Conservation (phyloP, 805 yeast genomes). For the Pichia eremophila region DNA sequence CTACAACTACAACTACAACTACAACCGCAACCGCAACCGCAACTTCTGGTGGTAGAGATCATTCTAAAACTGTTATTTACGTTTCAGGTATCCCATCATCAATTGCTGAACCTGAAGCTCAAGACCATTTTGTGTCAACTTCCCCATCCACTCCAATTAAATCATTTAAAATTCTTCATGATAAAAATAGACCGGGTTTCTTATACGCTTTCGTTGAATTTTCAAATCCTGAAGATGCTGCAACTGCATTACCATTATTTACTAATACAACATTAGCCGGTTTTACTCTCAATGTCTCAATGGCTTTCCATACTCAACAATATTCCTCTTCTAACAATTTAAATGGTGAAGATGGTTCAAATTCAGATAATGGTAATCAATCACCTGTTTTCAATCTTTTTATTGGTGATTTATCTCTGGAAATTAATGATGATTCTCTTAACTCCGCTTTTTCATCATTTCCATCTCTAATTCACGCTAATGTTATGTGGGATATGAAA, state of each 20-base stretch:
- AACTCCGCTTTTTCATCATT: constrained; percentile 46
- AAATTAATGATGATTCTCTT: constrained; percentile 71
- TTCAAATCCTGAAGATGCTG: constrained; percentile 47
- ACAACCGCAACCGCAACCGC: constrained; percentile 41
- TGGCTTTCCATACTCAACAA: constrained; percentile 80
- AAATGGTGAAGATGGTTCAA: not conserved
- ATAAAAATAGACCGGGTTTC: constrained; percentile 62
- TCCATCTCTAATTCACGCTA: constrained; percentile 64
- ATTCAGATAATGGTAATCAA: not conserved
- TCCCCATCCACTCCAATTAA: constrained; percentile 48
- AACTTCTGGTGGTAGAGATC: constrained; percentile 64
- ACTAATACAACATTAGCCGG: constrained; percentile 48
- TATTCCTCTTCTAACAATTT: constrained; percentile 39
- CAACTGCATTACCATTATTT: constrained; percentile 48
- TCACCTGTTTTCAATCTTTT: constrained; percentile 47
- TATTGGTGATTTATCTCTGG: constrained; percentile 78
- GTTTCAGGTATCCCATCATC: constrained; percentile 66
- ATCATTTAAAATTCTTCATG: constrained; percentile 62
- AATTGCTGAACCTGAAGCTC: constrained; percentile 53
- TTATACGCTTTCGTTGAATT: constrained; percentile 83
- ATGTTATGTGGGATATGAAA: constrained; percentile 97
- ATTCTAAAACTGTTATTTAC: constrained; percentile 61
- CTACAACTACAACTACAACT: not conserved
- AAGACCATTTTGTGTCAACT: constrained; percentile 39
- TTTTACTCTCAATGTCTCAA: constrained; percentile 54